Evolutionary conservation across 768 basidiomycete genomes (phyloP).

Genomic region (Phanerodontia chrysosporium): DNA sequence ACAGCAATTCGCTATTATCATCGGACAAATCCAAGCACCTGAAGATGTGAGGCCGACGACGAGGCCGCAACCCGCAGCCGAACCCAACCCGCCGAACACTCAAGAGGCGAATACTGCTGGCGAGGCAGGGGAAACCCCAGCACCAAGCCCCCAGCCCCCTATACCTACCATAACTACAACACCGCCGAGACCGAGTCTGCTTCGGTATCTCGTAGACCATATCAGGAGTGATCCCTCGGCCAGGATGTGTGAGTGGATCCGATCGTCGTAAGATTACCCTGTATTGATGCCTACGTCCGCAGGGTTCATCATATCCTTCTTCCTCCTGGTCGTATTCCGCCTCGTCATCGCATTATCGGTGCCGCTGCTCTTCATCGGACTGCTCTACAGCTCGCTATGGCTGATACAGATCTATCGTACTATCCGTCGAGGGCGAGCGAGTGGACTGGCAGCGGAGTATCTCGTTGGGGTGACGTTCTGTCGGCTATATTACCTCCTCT

Average conservation of each 20-base stretch:
- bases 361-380: constrained; percentile 59
- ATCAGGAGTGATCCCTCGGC: constrained; percentile 68
- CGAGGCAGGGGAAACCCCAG: neutral
- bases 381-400: constrained; percentile 81
- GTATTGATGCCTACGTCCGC: neutral
- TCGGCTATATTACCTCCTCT: constrained; percentile 66
- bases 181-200: constrained; percentile 24
- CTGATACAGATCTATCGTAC: constrained; percentile 80
- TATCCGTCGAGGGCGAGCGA: constrained; percentile 61
- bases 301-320: constrained; percentile 69
- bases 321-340: constrained; percentile 68
- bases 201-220: constrained; percentile 53
- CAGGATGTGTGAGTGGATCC: constrained; percentile 60
- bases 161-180: constrained; percentile 12
- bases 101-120: neutral
- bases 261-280: no score
- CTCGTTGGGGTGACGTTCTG: constrained; percentile 73
- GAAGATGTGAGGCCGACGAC: constrained; percentile 43
- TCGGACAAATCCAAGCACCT: constrained; percentile 80
- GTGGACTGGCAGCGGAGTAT: constrained; percentile 67
- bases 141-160: neutral
- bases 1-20: constrained; percentile 80
- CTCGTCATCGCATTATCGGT: constrained; percentile 66
- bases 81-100: constrained; percentile 1
- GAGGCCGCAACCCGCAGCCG: constrained; percentile 18